Conservation (phyloP, 2,329 filamentous ascomycete species). For the Rhytidhysteron rufulum region DNA sequence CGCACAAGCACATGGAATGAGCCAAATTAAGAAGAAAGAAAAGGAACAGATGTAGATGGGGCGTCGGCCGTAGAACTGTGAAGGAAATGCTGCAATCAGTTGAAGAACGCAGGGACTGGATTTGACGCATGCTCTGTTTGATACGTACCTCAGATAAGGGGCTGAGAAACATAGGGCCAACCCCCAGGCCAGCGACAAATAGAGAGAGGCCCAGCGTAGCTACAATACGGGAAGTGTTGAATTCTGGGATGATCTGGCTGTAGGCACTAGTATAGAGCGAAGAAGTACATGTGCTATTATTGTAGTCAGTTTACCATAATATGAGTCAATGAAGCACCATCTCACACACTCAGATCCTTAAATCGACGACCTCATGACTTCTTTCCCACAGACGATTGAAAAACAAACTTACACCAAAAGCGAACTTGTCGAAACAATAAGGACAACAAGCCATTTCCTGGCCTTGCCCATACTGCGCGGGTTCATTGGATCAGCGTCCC, state of each 20-base stretch:
- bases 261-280: conserved; percentile 91
- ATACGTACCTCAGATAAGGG: conserved; percentile 48
- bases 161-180: conserved; percentile 54
- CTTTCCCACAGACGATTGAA: conserved; percentile 1
- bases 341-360: no score
- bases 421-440: conserved; percentile 69
- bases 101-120: conserved; percentile 3
- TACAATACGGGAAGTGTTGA: conserved; percentile 65
- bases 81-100: conserved; percentile 49
- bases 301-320: no score
- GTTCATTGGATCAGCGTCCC: conserved; percentile 67
- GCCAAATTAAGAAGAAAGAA: conserved; percentile 70
- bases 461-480: conserved; percentile 64
- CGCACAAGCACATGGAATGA: conserved; percentile 79
- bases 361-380: no score
- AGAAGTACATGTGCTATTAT: conserved; percentile 68
- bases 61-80: conserved; percentile 72
- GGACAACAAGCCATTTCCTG: conserved; percentile 77
- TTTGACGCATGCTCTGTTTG: not conserved
- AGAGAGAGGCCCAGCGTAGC: conserved; percentile 77
- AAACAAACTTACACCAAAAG: conserved; percentile 72
- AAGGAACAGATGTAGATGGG: conserved; percentile 78
- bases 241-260: conserved; percentile 69
- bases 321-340: no score
- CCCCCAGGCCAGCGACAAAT: conserved; percentile 72